phyloP scores from a whole-genome alignment of 768 basidiomycete species.

The Macrolepiota fuliginosa region DNA sequence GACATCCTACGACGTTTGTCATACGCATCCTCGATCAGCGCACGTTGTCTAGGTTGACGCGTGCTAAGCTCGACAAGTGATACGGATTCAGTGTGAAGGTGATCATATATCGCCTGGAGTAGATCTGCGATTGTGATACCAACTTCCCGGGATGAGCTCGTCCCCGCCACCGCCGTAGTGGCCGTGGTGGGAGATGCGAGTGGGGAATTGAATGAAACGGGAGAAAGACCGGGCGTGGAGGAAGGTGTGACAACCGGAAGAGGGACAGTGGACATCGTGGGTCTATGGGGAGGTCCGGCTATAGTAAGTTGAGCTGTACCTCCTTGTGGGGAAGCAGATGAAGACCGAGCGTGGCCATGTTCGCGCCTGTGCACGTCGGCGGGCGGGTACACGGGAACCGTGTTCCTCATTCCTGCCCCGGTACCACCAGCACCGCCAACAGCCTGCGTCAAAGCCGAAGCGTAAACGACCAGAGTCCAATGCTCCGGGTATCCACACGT shows the following conservation, averaged over 20 bases:
- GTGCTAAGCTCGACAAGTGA: constrained; percentile 40
- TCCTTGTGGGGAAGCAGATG: constrained; percentile 28
- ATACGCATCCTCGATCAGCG: constrained; percentile 39
- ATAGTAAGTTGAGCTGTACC: not conserved
- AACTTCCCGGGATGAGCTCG: constrained; percentile 10
- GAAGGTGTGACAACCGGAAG: not conserved
- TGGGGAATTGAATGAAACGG: no score
- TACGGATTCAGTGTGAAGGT: constrained; percentile 33
- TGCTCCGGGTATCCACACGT: constrained; percentile 31
- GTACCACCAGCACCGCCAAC: not conserved
- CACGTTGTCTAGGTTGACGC: constrained; percentile 38
- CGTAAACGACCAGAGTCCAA: not conserved
- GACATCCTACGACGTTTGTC: constrained; percentile 18
- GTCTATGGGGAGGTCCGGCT: no score
- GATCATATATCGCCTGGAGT: constrained; percentile 41
- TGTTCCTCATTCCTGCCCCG: not conserved
- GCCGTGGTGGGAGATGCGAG: not conserved
- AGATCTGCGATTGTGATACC: constrained; percentile 56
- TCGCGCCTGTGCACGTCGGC: not conserved
- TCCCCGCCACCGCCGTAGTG: not conserved
- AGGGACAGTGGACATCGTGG: not conserved
- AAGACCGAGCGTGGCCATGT: not conserved
- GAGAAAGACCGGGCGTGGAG: not conserved
- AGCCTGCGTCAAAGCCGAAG: not conserved
- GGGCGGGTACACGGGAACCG: not conserved